These are phyloP conservation scores for Tuber calosporum DNA, from an alignment of 495 filamentous ascomycete species.

Conservation along the genomic window DNA sequence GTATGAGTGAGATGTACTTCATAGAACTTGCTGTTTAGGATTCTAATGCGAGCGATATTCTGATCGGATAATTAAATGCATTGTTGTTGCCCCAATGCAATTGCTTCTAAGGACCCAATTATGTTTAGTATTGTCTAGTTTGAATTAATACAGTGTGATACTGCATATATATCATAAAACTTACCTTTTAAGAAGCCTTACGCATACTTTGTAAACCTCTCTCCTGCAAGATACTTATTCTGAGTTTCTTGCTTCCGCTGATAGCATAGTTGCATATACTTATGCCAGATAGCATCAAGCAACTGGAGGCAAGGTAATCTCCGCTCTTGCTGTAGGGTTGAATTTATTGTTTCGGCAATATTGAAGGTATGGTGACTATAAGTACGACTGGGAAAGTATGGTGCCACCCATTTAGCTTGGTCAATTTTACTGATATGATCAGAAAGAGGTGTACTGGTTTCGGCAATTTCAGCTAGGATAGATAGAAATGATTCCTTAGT, in stretches of 20 bases:
- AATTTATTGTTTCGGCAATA: constrained; percentile 19
- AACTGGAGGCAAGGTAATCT: constrained; percentile 9
- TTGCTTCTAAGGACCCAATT: background rate
- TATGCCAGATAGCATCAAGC: constrained; percentile 14
- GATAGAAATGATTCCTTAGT: background rate
- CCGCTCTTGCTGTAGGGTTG: constrained; percentile 4
- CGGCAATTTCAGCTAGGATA: background rate
- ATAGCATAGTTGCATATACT: constrained; percentile 14
- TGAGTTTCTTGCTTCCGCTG: background rate
- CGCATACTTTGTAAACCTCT: background rate
- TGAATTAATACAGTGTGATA: background rate
- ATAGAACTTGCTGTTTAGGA: background rate
- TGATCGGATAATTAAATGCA: background rate
- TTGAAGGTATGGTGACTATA: constrained; percentile 17
- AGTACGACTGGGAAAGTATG: background rate
- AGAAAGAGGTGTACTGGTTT: background rate
- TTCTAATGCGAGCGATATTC: background rate
- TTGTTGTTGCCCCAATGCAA: background rate
- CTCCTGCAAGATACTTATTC: background rate
- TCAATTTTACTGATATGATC: constrained; percentile 1
- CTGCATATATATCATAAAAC: background rate
- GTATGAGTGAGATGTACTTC: background rate
- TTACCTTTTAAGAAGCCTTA: background rate
- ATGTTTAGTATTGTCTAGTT: background rate
- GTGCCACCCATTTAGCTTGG: background rate